Conservation (phyloP, 352 stramenopile genomes). For the Phytophthora tubulina region DNA sequence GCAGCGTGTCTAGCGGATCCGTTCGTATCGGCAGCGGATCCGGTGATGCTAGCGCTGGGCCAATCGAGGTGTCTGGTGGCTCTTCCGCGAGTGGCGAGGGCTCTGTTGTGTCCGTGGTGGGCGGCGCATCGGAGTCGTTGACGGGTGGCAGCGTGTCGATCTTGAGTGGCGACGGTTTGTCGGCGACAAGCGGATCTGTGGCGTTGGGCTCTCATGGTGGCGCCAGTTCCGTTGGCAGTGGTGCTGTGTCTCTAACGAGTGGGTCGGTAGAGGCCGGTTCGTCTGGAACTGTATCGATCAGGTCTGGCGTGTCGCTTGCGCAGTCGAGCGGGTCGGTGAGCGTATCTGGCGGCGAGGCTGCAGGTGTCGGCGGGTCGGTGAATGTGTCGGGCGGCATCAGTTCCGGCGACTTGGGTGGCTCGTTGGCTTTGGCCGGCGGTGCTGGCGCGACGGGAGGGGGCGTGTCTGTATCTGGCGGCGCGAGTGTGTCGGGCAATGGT, state of each 20-base stretch:
- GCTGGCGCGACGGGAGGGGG: slow-evolving; percentile 18
- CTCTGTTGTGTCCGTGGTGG: slow-evolving; percentile 29
- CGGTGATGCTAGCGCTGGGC: slow-evolving; percentile 33
- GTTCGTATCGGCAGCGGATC: slow-evolving; percentile 31
- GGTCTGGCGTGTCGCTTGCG: slow-evolving; percentile 19
- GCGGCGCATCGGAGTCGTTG: slow-evolving; percentile 31
- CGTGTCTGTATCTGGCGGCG: slow-evolving; percentile 26
- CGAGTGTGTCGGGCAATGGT: slow-evolving; percentile 17
- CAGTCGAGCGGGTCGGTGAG: slow-evolving; percentile 34
- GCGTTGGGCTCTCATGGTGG: slow-evolving; percentile 20
- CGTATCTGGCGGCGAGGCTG: slow-evolving; percentile 25
- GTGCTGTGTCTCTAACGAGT: slow-evolving; percentile 25
- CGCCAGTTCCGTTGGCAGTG: slow-evolving; percentile 10
- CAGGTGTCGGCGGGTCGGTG: slow-evolving; percentile 12
- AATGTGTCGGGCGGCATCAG: slow-evolving; percentile 15
- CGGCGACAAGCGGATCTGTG: slow-evolving; percentile 26
- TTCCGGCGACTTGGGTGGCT: slow-evolving; percentile 8
- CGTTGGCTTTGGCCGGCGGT: slow-evolving; percentile 22
- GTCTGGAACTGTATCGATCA: slow-evolving; percentile 29
- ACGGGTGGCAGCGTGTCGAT: slow-evolving; percentile 31
- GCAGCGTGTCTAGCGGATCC: slow-evolving; percentile 30
- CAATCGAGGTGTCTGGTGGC: slow-evolving; percentile 37
- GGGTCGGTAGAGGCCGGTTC: slow-evolving; percentile 23
- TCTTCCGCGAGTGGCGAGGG: slow-evolving; percentile 39
- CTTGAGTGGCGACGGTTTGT: slow-evolving; percentile 23